Evolutionary conservation across 2,329 filamentous ascomycete species (phyloP).

Genomic region (Bipolaris cookei): DNA sequence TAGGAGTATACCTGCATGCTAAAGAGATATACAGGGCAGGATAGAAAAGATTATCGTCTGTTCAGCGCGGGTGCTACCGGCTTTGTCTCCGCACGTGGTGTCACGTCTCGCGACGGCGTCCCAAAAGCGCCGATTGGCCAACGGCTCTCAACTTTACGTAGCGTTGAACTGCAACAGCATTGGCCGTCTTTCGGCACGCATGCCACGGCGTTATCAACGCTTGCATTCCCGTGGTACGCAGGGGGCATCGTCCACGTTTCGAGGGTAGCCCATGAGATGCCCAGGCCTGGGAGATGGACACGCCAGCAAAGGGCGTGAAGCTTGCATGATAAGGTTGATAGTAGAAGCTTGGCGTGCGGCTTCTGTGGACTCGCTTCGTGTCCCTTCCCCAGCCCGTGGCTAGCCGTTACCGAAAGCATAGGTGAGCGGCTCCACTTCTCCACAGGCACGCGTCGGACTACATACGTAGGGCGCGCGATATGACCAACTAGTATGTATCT

Average conservation of each 20-base stretch:
- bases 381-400: slow-evolving; percentile 38
- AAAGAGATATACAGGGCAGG: slow-evolving; percentile 5
- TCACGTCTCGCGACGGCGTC: slow-evolving; percentile 17
- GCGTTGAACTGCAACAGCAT: slow-evolving; percentile 9
- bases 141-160: slow-evolving; percentile 30
- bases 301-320: slow-evolving; percentile 19
- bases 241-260: not conserved
- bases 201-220: not conserved
- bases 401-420: slow-evolving; percentile 39
- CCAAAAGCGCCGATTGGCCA: slow-evolving; percentile 29
- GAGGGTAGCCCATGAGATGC: not conserved
- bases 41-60: slow-evolving; percentile 24
- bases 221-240: not conserved
- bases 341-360: slow-evolving; percentile 16
- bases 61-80: slow-evolving; percentile 36
- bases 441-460: slow-evolving; percentile 23
- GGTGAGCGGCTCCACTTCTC: slow-evolving; percentile 26
- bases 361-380: slow-evolving; percentile 26
- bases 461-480: slow-evolving; percentile 34
- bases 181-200: slow-evolving; percentile 1
- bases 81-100: slow-evolving; percentile 21
- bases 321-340: slow-evolving; percentile 1
- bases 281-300: not conserved
- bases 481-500: slow-evolving; percentile 5
- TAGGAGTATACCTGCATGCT: slow-evolving; percentile 2